These are phyloP conservation scores for Didymosphaeria variabile DNA, from an alignment of 2,329 filamentous ascomycete species.

Conservation along the genomic window DNA sequence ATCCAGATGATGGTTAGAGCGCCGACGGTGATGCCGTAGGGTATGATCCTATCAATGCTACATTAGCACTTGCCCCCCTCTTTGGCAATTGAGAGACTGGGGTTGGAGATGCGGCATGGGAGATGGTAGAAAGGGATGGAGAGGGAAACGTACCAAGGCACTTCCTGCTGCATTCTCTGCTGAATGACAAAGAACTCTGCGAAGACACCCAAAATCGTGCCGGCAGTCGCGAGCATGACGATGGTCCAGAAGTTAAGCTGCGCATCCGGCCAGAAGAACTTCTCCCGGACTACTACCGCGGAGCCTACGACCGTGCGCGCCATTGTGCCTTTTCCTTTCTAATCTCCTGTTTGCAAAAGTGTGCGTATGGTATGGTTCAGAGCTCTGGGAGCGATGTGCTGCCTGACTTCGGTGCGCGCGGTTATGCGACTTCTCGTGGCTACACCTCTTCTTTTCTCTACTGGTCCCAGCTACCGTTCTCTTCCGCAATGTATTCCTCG, in stretches of 20 bases:
- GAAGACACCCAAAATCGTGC: conserved; percentile 67
- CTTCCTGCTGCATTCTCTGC: conserved; percentile 62
- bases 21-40: conserved; percentile 68
- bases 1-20: conserved; percentile 67
- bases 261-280: conserved; percentile 71
- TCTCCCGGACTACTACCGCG: conserved; percentile 56
- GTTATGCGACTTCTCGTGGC: not conserved
- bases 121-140: not conserved
- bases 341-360: not conserved
- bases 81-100: no score
- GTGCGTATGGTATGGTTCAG: not conserved
- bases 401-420: not conserved
- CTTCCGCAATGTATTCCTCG: not conserved
- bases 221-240: conserved; percentile 66
- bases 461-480: not conserved
- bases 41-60: conserved; percentile 64
- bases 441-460: not conserved
- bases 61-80: conserved; percentile 17
- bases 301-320: conserved; percentile 50
- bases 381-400: not conserved
- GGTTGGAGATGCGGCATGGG: not conserved
- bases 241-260: conserved; percentile 73
- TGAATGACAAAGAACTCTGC: conserved; percentile 69
- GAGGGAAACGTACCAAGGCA: conserved; percentile 63
- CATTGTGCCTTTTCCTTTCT: conserved; percentile 34